A percentile compares a stretch with the other conserved stretches of the same genome.
These are phyloP conservation scores for Dalbergia cultrata DNA, from an alignment of 306 rosid species.

Conservation along the genomic window DNA sequence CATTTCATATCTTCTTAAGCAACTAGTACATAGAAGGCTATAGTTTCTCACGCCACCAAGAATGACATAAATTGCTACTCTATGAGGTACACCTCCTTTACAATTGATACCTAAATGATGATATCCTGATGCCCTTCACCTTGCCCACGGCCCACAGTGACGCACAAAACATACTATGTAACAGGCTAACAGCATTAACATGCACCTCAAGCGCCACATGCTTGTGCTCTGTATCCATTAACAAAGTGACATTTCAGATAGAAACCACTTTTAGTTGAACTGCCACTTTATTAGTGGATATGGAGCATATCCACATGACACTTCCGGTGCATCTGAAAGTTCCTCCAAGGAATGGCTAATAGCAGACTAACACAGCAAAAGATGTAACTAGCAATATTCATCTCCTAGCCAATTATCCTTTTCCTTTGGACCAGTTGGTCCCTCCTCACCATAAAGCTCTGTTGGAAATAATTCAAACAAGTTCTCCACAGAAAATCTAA, in stretches of 20 bases:
- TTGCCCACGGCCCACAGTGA: background rate
- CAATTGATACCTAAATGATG: conserved; percentile 26
- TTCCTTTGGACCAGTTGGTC: conserved; percentile 98
- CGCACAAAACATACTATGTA: conserved; percentile 8
- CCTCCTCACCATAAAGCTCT: conserved; percentile 91
- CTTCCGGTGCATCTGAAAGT: too few relatives aligned
- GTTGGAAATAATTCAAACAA: conserved; percentile 84
- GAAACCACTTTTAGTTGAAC: too few relatives aligned
- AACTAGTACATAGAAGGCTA: conserved; percentile 2
- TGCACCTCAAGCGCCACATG: too few relatives aligned
- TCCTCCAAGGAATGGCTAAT: too few relatives aligned
- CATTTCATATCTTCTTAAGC: conserved; percentile 13
- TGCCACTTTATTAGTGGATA: too few relatives aligned
- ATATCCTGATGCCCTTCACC: conserved; percentile 29
- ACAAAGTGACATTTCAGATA: too few relatives aligned
- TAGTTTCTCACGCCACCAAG: conserved; percentile 29
- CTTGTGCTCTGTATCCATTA: too few relatives aligned
- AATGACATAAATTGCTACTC: conserved; percentile 30
- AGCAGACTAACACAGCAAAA: background rate
- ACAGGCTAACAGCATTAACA: background rate
- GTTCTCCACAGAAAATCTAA: conserved; percentile 85
- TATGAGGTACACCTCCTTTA: conserved; percentile 41
- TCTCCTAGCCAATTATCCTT: conserved; percentile 91
- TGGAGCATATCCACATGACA: too few relatives aligned
- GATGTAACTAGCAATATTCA: conserved; percentile 65